phyloP scores from a whole-genome alignment of 2,329 filamentous ascomycete genomes.

The Colletotrichum eleusines region DNA sequence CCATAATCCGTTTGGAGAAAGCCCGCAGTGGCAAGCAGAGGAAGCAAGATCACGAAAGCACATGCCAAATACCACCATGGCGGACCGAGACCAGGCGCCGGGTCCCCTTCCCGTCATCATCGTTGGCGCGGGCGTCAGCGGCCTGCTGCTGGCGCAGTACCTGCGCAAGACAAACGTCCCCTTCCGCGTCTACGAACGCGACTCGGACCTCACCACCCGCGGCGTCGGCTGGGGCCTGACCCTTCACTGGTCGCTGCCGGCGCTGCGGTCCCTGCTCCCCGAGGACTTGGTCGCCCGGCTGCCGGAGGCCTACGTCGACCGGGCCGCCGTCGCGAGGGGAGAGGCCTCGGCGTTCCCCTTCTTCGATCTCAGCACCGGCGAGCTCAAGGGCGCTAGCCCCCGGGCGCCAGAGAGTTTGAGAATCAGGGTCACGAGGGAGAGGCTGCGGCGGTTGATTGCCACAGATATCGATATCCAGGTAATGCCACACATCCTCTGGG shows the following conservation, averaged over 20 bases:
- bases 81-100: constrained; percentile 8
- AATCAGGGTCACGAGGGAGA: constrained; percentile 61
- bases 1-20: background rate
- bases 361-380: constrained; percentile 65
- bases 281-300: constrained; percentile 58
- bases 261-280: constrained; percentile 64
- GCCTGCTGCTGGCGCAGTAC: constrained; percentile 53
- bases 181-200: constrained; percentile 66
- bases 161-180: constrained; percentile 51
- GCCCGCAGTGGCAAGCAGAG: background rate
- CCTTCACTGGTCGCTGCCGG: constrained; percentile 70
- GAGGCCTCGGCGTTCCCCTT: constrained; percentile 64
- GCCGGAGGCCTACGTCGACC: constrained; percentile 65
- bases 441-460: constrained; percentile 59
- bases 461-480: constrained; percentile 57
- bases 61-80: constrained; percentile 10
- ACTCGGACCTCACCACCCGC: constrained; percentile 59
- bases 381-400: constrained; percentile 56
- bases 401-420: constrained; percentile 58
- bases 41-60: background rate
- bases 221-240: constrained; percentile 73
- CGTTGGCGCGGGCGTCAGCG: constrained; percentile 54
- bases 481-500: background rate
- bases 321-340: constrained; percentile 60
- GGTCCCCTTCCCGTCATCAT: constrained; percentile 49